Base-by-base conservation (phyloP, 2,329 filamentous ascomycete species). In the Sporothrix mexicana region DNA sequence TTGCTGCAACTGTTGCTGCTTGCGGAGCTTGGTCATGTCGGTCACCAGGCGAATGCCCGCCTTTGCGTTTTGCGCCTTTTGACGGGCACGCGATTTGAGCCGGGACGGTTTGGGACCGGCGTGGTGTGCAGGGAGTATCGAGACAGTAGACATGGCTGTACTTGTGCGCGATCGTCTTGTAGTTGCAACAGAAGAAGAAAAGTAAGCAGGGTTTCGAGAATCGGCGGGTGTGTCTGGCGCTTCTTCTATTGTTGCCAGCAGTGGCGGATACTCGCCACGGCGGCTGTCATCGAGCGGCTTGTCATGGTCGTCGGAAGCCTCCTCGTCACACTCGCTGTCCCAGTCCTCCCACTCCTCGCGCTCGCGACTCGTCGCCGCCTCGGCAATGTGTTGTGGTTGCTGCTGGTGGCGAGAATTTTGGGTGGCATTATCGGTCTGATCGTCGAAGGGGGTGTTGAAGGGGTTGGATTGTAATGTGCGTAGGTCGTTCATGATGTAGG, bases 41-140 rank as follows among this genome's bases (percentile, higher is more conserved):
- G 92, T 94, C 75, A 93, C 89, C 23, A 94, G 80, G 75, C 84
- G 90, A 78, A 93, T 92, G 13, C 90, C 90, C 9, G 87, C 88
- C 80, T 86, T 85, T 72, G 85, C 84, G 79, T 90, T 88, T 78
- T 90, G 84, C 25, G 85, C 84, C 77, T 88, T 88, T 77, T 92
- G 89, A 70, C 89, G 85, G 43, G 86, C 85, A 71, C 86, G 86
- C 3, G 90, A 92, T 78, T 86, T 90, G 25, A 87, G 79, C 9
- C 87, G 82, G 61, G 79, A 80, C 43, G 85, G 77, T 71, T 81
- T 85, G 41, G 82, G 80, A 2, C 80, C 77, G 0, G 85, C 84
- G 36, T 47, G 41, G 61, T 66, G 61, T 66, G 64, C 43, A 0
- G n/a, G 25, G 8, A 53, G 62, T 53, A 69, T 20, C 41, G 30